Evolutionary conservation across 305 asterid species (phyloP).

Genomic region (Solanum hybrid): DNA sequence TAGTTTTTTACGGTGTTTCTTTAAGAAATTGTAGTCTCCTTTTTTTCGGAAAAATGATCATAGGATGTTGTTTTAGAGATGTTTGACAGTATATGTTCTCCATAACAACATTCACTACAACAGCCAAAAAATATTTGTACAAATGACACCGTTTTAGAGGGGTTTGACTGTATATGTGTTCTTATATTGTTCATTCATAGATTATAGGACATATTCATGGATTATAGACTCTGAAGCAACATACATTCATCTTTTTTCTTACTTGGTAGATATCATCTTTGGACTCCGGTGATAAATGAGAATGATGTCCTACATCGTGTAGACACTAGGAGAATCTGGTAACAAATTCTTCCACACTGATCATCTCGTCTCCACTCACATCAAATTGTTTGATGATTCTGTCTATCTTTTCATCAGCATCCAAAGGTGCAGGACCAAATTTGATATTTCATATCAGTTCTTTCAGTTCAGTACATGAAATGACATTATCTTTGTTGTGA

Average conservation of each 20-base stretch:
- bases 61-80: no score
- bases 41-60: no score
- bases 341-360: slow-evolving; percentile 38
- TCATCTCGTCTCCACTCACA: slow-evolving; percentile 23
- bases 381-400: slow-evolving; percentile 38
- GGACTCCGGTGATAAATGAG: slow-evolving; percentile 12
- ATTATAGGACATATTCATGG: background rate
- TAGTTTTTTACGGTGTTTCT: no score
- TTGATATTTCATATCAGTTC: slow-evolving; percentile 26
- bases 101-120: no score
- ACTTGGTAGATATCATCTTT: slow-evolving; percentile 35
- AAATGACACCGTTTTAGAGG: no score
- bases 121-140: no score
- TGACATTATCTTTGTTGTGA: slow-evolving; percentile 35
- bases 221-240: background rate
- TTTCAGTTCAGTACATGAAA: slow-evolving; percentile 41
- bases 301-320: slow-evolving; percentile 3
- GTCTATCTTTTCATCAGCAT: slow-evolving; percentile 26
- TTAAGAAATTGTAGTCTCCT: no score
- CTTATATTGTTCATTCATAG: background rate
- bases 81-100: no score
- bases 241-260: background rate
- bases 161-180: background rate
- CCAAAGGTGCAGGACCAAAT: slow-evolving; percentile 27
- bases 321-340: slow-evolving; percentile 39